phyloP scores from a whole-genome alignment of 345 rosid genomes.

The Rubroshorea leprosula region DNA sequence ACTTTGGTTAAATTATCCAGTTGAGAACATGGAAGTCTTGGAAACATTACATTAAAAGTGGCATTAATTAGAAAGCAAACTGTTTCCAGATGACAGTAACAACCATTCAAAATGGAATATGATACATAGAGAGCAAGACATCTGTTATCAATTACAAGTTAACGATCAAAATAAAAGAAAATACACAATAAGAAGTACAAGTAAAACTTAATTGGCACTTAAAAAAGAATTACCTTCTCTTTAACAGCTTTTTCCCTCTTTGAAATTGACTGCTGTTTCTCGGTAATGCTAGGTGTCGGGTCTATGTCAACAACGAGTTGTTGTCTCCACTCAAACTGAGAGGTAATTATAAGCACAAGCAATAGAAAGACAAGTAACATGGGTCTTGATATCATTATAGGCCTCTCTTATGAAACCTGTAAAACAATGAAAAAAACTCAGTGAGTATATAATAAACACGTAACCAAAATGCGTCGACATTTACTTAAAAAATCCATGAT shows the following conservation, averaged over 20 bases:
- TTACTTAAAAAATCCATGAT: not conserved
- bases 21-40: no score
- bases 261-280: conserved; percentile 52
- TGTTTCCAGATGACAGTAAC: no score
- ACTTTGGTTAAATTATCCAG: no score
- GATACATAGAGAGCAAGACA: not conserved
- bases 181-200: not conserved
- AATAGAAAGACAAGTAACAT: conserved; percentile 70
- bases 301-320: conserved; percentile 66
- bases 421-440: conserved; percentile 6
- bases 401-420: conserved; percentile 39
- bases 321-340: conserved; percentile 94
- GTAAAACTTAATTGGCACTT: not conserved
- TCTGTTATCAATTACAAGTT: not conserved
- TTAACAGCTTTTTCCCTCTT: conserved; percentile 68
- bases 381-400: conserved; percentile 61
- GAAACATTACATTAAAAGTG: not conserved
- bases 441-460: conserved; percentile 5
- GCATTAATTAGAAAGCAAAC: no score
- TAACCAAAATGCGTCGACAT: not conserved
- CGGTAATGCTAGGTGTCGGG: conserved; percentile 34
- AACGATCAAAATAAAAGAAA: no score
- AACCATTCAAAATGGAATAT: no score
- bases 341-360: conserved; percentile 67
- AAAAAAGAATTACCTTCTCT: conserved; percentile 57